phyloP scores from a whole-genome alignment of 2,329 filamentous ascomycete species.

The Albophoma yamanashiensis region DNA sequence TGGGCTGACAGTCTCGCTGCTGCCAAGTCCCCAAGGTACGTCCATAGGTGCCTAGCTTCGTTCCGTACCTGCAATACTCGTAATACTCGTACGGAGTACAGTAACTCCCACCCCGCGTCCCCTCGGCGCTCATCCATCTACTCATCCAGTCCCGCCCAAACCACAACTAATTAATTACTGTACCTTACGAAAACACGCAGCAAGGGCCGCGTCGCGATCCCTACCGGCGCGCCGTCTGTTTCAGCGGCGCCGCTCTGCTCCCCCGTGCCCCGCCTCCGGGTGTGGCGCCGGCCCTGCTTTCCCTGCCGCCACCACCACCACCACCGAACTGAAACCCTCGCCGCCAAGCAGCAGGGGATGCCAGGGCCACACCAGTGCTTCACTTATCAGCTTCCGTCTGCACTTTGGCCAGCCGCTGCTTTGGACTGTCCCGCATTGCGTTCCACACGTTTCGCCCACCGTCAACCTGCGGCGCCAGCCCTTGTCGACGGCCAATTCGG shows the following conservation, averaged over 20 bases:
- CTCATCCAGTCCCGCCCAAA: too few species aligned
- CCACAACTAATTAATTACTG: too few species aligned
- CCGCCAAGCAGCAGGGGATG: neutral
- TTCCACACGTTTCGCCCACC: neutral
- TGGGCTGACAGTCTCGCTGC: too few species aligned
- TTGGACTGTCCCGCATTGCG: neutral
- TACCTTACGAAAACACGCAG: too few species aligned
- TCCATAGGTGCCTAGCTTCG: too few species aligned
- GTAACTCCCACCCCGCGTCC: too few species aligned
- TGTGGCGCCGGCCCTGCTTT: neutral
- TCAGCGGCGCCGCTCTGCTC: neutral
- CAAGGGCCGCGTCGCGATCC: too few species aligned
- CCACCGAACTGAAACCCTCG: neutral
- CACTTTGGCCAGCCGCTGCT: neutral
- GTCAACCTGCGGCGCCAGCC: neutral
- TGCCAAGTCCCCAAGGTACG: too few species aligned
- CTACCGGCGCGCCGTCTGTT: neutral
- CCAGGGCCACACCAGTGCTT: neutral
- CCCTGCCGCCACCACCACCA: neutral
- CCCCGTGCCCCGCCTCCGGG: neutral
- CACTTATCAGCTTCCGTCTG: neutral
- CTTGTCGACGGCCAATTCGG: neutral
- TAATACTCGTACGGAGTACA: too few species aligned
- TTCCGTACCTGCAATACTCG: too few species aligned
- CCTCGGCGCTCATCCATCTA: too few species aligned